Base-by-base conservation (phyloP, 805 yeast species). In the Cyberlindnera suaveolens region DNA sequence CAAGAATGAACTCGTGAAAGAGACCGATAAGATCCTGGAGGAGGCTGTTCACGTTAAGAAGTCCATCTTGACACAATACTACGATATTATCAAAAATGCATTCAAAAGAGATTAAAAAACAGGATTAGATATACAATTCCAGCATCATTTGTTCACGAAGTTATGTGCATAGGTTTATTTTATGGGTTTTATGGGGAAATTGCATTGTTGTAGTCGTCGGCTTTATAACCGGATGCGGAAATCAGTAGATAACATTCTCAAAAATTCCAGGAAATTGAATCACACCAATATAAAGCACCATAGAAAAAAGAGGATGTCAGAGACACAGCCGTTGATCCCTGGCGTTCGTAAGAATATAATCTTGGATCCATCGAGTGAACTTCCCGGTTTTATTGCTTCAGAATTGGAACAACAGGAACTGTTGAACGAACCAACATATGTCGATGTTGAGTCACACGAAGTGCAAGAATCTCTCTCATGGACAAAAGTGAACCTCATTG, bases 371-470 rank as follows among this genome's bases (percentile, higher is more conserved):
- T 51, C 65, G 11, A 54, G 58, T 3, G 67, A 54, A 13, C 27
- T 64, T 6, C 57, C 65, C 0, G 70, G 70, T 3, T 48, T 65
- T 34, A 51, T 64, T 10, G 66, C 67, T 6, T 51, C 59, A 15
- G 66, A 62, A 41, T 38, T 65, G 6, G 62, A 57, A 35, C 61
- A 61, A 45, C 50, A 47, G 17, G 62, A 61, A 39, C 48, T 58
- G n/a, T 37, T 44, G n/a, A 42, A 45, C 3, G 46, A 57, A 23
- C 47, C 60, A 29, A 40, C 43, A 1, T 51, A 47, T 29, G 43
- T 45, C 26, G 36, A 42, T n/a, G 39, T 46, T 3, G 48, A 44
- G 18, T 13, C 29, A 15, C 40, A 43, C 20, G 39, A 26, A n/a
- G 42, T 15, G 15, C 19, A 27, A 14, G 46, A 47, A 5, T 11